Percentiles rank a stretch among this genome's conserved stretches.
Evolutionary conservation across 176 grass and related monocot species (phyloP).

Genomic region (Carex kokanica): DNA sequence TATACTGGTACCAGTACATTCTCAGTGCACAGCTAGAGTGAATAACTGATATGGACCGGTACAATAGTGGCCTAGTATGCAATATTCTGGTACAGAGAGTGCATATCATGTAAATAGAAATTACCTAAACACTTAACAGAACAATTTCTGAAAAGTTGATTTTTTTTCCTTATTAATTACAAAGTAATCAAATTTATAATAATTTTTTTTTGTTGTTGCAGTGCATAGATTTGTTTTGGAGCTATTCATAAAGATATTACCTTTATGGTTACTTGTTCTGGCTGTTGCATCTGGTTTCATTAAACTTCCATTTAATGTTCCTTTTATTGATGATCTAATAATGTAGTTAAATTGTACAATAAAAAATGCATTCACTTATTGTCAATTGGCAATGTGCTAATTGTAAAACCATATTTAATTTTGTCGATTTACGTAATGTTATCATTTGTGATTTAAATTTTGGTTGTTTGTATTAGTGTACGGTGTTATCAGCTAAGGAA

Average conservation of each 20-base stretch:
- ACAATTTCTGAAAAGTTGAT: no score
- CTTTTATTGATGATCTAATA: conserved; percentile 57
- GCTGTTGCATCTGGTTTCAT: conserved; percentile 59
- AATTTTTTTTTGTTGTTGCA: conserved; percentile 31
- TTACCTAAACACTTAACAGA: no score
- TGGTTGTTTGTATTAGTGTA: neutral
- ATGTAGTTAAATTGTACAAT: conserved; percentile 39
- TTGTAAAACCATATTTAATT: neutral
- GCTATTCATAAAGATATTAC: conserved; percentile 66
- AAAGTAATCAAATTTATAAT: neutral
- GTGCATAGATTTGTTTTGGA: conserved; percentile 60
- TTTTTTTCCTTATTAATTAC: no score
- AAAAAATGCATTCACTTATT: neutral
- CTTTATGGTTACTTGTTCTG: conserved; percentile 62
- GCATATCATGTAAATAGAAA: no score
- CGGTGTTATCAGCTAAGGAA: neutral
- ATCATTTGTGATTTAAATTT: neutral
- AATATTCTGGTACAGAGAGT: no score
- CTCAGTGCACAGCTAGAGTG: neutral
- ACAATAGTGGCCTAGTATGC: no score
- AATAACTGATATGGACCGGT: no score
- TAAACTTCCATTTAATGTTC: conserved; percentile 79
- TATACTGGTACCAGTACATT: neutral
- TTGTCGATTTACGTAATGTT: neutral
- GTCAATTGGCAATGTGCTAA: neutral